Base-by-base conservation (phyloP, 495 filamentous ascomycete species). In the Eremomyces bilateralis region DNA sequence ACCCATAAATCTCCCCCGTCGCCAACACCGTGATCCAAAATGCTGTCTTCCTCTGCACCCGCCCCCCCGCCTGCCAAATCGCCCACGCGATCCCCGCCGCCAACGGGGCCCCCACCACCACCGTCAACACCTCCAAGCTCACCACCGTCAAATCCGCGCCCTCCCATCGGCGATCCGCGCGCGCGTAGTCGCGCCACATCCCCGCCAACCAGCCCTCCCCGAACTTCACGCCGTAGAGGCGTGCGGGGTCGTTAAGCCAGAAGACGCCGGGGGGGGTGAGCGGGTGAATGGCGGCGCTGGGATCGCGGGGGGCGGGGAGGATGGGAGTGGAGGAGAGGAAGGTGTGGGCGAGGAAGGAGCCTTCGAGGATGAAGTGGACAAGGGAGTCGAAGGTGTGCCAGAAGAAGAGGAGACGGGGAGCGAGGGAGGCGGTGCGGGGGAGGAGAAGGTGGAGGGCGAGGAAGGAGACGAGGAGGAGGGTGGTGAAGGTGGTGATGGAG, bases 351-450 rank as follows among this genome's bases (percentile, higher is more conserved):
- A 93, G 71, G 58, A 78, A 95, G 36, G 74, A 74, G 25, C 78
- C 82, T 56, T 95, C 85, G 54, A 93, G 73, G 45, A 76, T 59
- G 54, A 84, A 60, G 62, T 94, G 85, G 45, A 81, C 81, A 15
- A 95, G 68, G 31, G 75, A 73, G 54, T 93, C 81, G 60, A 92
- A 93, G 42, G 72, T 62, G 63, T 93, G 84, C 85, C 85, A 95
- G 61, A 83, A 70, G 64, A 90, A 93, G 41, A 95, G 71, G 46
- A 74, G 48, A 41, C 82, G 79, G 36, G 58, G 53, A 27, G 57
- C 63, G 13, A 39, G 46, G 4, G 49, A 45, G 15, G 67, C 56
- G n/a, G 42, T 56, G 42, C 44, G 48, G 15, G 63, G 65, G 34
- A 69, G 56, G 15, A 68, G 48, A 15, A 37, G 39, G 8, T 45